Base-by-base conservation (phyloP, 441 rosid species). In the Jatropha multifida region DNA sequence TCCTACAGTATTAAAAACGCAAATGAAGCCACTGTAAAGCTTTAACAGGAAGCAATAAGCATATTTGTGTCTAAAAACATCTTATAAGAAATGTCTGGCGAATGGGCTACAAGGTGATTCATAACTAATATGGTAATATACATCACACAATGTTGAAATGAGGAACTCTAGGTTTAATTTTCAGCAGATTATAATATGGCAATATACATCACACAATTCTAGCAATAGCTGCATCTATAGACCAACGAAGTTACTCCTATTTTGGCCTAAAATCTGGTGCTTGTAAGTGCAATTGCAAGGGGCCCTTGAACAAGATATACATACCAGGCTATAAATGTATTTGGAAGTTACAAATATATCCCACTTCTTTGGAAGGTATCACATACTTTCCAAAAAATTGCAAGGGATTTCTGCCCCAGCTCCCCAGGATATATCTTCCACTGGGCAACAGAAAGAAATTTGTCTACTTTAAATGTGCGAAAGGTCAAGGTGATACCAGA, bases 1-100 rank as follows among this genome's bases (percentile, higher is more conserved):
- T 93, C 96, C 94, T 93, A 88, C 77, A 83, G 76, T 48, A 69
- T 58, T 67, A 44, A 23, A 9, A 69, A 65, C n/a, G 44, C 15
- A 27, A 12, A 58, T 41, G 56, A 56, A 9, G 72, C 44, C 44
- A 27, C 15, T 38, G 41, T 32, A 13, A 32, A 1, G 32, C 56
- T 68, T 17, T 44, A 32, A 74, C 27, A 20, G 51, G 32, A 38
- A n/a, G 12, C 0, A 8, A 56, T 18, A 7, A 32, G 32, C 2
- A 3, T 9, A n/a, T 26, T 8, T 18, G 10, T 42, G 9, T 71
- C 18, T 41, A 20, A 15, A 8, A 44, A 71, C 55, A 20, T 71
- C 42, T 42, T 44, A 27, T 68, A n/a, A 6, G 38, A 67, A 48
- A 48, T 48, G 56, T 23, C 51, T 46, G 26, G 71, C 56, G 12